Conservation (phyloP, 2,329 filamentous ascomycete genomes). For the Beauveria rudraprayagi region DNA sequence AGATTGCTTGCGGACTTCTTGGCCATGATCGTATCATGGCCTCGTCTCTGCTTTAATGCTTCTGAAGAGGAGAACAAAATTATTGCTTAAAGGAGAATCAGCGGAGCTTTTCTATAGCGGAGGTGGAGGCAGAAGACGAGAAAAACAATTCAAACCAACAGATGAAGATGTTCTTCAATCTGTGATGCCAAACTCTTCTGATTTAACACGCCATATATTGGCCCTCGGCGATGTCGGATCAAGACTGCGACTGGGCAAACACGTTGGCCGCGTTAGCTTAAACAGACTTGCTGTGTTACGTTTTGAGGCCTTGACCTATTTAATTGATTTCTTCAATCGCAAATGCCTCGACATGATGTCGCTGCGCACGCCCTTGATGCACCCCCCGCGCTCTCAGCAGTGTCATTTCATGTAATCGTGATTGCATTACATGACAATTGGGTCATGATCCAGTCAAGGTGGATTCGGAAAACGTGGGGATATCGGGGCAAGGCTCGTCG, state of each 20-base stretch:
- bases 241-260: not conserved
- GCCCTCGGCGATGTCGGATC: not conserved
- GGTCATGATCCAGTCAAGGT: not conserved
- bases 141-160: not conserved
- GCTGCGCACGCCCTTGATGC: not conserved
- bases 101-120: conserved; percentile 5
- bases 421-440: not conserved
- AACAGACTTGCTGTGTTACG: not conserved
- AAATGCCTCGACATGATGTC: not conserved
- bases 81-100: conserved; percentile 15
- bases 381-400: not conserved
- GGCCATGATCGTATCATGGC: conserved; percentile 4
- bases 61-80: conserved; percentile 17
- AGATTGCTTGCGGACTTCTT: conserved; percentile 29
- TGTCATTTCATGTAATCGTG: not conserved
- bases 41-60: conserved; percentile 22
- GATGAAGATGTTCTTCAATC: not conserved
- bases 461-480: not conserved
- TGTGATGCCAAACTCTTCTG: not conserved
- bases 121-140: not conserved
- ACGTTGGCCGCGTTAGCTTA: not conserved
- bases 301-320: not conserved
- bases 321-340: not conserved
- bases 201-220: not conserved
- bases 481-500: not conserved